These are phyloP conservation scores for Saccharata proteae DNA, from an alignment of 2,329 filamentous ascomycete genomes.

Conservation along the genomic window DNA sequence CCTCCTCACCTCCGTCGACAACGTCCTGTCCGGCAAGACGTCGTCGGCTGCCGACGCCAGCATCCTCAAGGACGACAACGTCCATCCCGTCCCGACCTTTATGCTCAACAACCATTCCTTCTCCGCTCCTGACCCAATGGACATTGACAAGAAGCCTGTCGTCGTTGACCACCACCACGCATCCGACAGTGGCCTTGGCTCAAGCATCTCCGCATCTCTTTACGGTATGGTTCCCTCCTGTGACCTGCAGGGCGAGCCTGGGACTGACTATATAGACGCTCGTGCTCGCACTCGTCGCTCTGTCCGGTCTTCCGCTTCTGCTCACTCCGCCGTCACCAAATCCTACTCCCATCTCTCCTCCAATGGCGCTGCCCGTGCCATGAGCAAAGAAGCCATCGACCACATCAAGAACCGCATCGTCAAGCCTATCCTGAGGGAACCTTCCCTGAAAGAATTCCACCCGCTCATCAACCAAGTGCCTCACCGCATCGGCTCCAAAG, in stretches of 20 bases:
- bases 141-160: conserved; percentile 29
- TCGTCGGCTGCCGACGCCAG: conserved; percentile 16
- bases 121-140: conserved; percentile 24
- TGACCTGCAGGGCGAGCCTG: too few relatives aligned
- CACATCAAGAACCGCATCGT: conserved; percentile 73
- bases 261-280: conserved; percentile 24
- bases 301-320: conserved; percentile 24
- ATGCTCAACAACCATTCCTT: conserved; percentile 25
- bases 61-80: conserved; percentile 36
- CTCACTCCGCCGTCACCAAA: conserved; percentile 30
- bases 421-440: conserved; percentile 59
- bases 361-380: conserved; percentile 40
- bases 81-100: conserved; percentile 36
- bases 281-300: conserved; percentile 21
- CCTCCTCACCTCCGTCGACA: conserved; percentile 33
- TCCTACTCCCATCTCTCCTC: conserved; percentile 29
- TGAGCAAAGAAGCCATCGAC: conserved; percentile 59
- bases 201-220: conserved; percentile 55
- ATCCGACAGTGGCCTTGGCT: conserved; percentile 81
- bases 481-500: conserved; percentile 65
- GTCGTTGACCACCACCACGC: conserved; percentile 46
- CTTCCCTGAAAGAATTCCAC: conserved; percentile 66
- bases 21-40: conserved; percentile 26
- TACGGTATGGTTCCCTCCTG: conserved; percentile 22
- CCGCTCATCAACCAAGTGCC: conserved; percentile 68